phyloP scores from a whole-genome alignment of 2,329 filamentous ascomycete species.

The Dactylellina sp. region DNA sequence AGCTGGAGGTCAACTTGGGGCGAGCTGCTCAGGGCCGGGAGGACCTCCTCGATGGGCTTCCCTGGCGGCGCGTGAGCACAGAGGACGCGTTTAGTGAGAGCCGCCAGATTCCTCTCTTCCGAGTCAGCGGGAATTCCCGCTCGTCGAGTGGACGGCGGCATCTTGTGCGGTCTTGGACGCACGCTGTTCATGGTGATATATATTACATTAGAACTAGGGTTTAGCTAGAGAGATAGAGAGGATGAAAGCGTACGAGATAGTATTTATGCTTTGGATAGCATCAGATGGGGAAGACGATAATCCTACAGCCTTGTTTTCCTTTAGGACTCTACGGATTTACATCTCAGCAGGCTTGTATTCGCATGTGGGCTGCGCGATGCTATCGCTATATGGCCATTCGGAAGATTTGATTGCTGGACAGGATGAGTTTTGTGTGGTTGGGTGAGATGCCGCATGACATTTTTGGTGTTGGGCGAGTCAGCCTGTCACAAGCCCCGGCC shows the following conservation, averaged over 20 bases:
- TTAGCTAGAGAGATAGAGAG: not conserved
- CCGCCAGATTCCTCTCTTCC: slow-evolving; percentile 78
- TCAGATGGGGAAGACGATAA: not conserved
- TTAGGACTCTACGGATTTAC: not conserved
- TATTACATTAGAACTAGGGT: slow-evolving; percentile 12
- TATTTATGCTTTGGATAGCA: slow-evolving; percentile 12
- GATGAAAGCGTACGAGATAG: not conserved
- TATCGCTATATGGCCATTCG: not conserved
- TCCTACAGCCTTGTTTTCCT: not conserved
- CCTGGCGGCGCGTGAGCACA: slow-evolving; percentile 76
- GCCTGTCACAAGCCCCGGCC: not conserved
- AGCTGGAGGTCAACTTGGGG: slow-evolving; percentile 94
- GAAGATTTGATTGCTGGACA: not conserved
- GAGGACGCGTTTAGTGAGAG: slow-evolving; percentile 84
- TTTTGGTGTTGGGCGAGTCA: not conserved
- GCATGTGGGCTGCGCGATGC: too few relatives aligned
- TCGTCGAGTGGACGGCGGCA: slow-evolving; percentile 58
- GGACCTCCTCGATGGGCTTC: slow-evolving; percentile 80
- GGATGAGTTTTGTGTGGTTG: not conserved
- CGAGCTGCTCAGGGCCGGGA: slow-evolving; percentile 91
- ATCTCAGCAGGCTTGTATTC: slow-evolving; percentile 16
- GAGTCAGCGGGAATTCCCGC: slow-evolving; percentile 70
- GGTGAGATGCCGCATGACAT: slow-evolving; percentile 15
- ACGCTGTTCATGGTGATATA: slow-evolving; percentile 41
- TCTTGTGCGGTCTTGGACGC: slow-evolving; percentile 53